These are phyloP conservation scores for Boehmeria nivea DNA, from an alignment of 306 rosid species.

Conservation along the genomic window DNA sequence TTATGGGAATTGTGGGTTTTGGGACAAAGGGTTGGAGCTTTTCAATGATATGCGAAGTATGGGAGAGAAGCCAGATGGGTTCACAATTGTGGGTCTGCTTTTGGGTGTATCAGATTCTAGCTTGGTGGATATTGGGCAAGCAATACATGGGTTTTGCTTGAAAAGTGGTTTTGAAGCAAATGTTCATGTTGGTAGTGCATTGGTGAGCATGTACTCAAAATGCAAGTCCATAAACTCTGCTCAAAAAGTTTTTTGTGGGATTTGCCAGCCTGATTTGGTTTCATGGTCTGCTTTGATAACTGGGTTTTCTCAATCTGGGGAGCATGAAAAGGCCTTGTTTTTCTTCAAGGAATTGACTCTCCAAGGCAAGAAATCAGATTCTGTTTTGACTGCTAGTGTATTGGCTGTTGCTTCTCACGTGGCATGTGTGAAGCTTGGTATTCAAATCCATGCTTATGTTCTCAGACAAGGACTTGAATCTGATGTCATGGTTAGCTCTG, in stretches of 20 bases:
- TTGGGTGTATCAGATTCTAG: slow-evolving; percentile 44
- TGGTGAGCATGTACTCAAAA: slow-evolving; percentile 80
- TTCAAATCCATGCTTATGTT: slow-evolving; percentile 65
- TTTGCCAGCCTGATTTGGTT: slow-evolving; percentile 67
- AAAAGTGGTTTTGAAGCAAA: slow-evolving; percentile 53
- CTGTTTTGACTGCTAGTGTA: slow-evolving; percentile 59
- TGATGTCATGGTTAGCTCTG: slow-evolving; percentile 65
- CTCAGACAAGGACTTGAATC: slow-evolving; percentile 61
- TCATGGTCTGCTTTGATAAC: slow-evolving; percentile 80
- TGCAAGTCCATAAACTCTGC: slow-evolving; percentile 61
- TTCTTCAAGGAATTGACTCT: slow-evolving; percentile 53
- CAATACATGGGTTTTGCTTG: slow-evolving; percentile 56
- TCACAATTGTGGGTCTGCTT: slow-evolving; percentile 67
- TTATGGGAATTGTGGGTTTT: slow-evolving; percentile 48
- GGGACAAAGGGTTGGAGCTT: slow-evolving; percentile 50
- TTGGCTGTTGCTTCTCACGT: slow-evolving; percentile 66
- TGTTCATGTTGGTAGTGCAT: slow-evolving; percentile 58
- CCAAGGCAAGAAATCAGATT: slow-evolving; percentile 54
- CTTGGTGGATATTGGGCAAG: slow-evolving; percentile 50
- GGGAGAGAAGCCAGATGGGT: slow-evolving; percentile 62
- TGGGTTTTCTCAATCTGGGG: slow-evolving; percentile 68
- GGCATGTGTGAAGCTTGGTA: slow-evolving; percentile 48
- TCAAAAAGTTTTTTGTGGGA: slow-evolving; percentile 46
- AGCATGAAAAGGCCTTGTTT: slow-evolving; percentile 38
- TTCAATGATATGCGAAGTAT: slow-evolving; percentile 49